Conservation (phyloP, 805 yeast species). For the Starmerella cellae region DNA sequence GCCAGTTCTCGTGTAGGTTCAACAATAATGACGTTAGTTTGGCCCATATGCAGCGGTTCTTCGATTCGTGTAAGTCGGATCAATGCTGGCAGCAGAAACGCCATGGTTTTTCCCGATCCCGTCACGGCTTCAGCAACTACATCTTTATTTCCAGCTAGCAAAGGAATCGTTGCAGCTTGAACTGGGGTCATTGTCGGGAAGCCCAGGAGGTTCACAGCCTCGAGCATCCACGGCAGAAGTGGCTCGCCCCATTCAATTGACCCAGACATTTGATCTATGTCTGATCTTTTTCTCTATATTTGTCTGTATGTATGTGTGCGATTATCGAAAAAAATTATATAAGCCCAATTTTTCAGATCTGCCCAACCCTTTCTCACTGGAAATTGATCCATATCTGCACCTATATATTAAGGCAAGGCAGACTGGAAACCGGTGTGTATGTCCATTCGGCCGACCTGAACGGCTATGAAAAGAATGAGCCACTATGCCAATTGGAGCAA, state of each 20-base stretch:
- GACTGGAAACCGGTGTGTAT: not conserved
- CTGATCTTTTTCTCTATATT: not conserved
- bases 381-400: no score
- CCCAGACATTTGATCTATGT: not conserved
- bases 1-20: constrained; percentile 55
- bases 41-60: constrained; percentile 36
- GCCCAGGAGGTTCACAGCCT: constrained; percentile 63
- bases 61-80: constrained; percentile 24
- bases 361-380: not conserved
- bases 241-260: constrained; percentile 21
- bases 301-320: not conserved
- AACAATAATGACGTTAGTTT: constrained; percentile 55
- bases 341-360: not conserved
- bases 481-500: constrained; percentile 39
- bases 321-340: not conserved
- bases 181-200: constrained; percentile 86
- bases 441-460: not conserved
- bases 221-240: constrained; percentile 27
- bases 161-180: constrained; percentile 87
- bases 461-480: constrained; percentile 11
- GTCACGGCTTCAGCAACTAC: constrained; percentile 96
- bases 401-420: no score
- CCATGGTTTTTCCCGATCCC: constrained; percentile 95
- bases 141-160: constrained; percentile 72
- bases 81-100: constrained; percentile 68